phyloP scores from a whole-genome alignment of 2,329 filamentous ascomycete species.

The Gyromitra esculenta region DNA sequence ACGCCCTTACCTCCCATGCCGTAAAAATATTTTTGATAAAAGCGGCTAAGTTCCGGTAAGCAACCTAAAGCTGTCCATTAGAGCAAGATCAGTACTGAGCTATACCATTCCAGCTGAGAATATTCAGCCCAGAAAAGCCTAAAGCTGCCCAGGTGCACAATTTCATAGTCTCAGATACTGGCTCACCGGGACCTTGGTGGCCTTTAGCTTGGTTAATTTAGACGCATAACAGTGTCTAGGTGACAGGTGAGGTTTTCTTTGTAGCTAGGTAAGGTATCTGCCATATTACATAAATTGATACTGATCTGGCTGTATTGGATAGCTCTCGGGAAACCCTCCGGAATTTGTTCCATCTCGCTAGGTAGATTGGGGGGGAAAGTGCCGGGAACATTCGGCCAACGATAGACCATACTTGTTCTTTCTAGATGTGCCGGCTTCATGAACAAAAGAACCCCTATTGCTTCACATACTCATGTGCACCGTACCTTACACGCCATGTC shows the following conservation, averaged over 20 bases:
- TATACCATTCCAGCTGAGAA: conserved; percentile 5
- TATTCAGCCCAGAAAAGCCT: background rate
- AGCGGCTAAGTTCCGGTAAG: conserved; percentile 20
- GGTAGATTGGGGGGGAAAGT: background rate
- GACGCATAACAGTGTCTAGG: background rate
- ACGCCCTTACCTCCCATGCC: background rate
- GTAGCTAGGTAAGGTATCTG: background rate
- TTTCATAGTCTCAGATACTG: background rate
- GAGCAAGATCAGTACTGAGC: conserved; percentile 1
- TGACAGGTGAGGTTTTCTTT: background rate
- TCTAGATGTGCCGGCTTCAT: conserved; percentile 6
- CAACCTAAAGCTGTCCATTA: background rate
- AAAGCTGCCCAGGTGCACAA: background rate
- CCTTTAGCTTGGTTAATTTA: conserved; percentile 3
- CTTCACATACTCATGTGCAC: background rate
- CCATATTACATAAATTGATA: conserved; percentile 2
- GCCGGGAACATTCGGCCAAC: background rate
- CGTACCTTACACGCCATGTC: background rate
- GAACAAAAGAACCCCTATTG: background rate
- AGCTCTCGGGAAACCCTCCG: background rate
- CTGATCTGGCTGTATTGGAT: background rate
- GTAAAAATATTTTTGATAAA: background rate
- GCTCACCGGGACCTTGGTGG: background rate
- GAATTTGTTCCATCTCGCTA: background rate
- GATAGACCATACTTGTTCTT: background rate